These are phyloP conservation scores for Xylaria multiplex DNA, from an alignment of 2,329 filamentous ascomycete species.

Conservation along the genomic window DNA sequence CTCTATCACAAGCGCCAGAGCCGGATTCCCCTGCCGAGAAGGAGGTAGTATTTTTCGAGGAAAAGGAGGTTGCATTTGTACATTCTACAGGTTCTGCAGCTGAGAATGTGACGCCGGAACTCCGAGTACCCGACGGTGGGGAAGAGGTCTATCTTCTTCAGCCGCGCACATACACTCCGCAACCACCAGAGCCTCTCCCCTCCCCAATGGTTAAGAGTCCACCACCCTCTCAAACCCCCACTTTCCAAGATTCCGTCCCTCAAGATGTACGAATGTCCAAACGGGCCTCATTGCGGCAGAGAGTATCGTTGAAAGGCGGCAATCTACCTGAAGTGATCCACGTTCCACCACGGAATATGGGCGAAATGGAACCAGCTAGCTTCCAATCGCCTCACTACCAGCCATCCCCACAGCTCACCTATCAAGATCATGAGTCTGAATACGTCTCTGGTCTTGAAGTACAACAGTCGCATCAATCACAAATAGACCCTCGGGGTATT, in stretches of 20 bases:
- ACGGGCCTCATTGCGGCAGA: constrained; percentile 62
- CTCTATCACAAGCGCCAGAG: constrained; percentile 42
- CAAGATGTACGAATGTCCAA: constrained; percentile 43
- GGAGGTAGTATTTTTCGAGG: constrained; percentile 46
- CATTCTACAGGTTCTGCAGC: constrained; percentile 38
- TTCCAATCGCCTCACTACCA: constrained; percentile 40
- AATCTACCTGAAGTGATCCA: constrained; percentile 64
- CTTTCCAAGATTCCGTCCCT: constrained; percentile 14
- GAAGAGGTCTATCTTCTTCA: constrained; percentile 64
- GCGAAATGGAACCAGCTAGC: constrained; percentile 50
- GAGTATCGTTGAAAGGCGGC: constrained; percentile 62
- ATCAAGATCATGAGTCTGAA: constrained; percentile 58
- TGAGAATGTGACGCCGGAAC: constrained; percentile 39
- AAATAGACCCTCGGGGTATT: constrained; percentile 45
- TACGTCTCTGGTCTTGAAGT: constrained; percentile 60
- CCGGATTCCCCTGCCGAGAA: constrained; percentile 42
- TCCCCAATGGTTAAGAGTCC: constrained; percentile 56
- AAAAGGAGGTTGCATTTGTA: constrained; percentile 39
- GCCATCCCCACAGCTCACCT: constrained; percentile 38
- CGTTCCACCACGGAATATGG: constrained; percentile 58
- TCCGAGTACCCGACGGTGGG: constrained; percentile 47
- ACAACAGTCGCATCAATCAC: constrained; percentile 52
- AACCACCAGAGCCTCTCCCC: constrained; percentile 58
- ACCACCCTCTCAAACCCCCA: constrained; percentile 41
- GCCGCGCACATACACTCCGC: constrained; percentile 67